phyloP scores from a whole-genome alignment of 495 filamentous ascomycete species.

The Pyronema domesticum region DNA sequence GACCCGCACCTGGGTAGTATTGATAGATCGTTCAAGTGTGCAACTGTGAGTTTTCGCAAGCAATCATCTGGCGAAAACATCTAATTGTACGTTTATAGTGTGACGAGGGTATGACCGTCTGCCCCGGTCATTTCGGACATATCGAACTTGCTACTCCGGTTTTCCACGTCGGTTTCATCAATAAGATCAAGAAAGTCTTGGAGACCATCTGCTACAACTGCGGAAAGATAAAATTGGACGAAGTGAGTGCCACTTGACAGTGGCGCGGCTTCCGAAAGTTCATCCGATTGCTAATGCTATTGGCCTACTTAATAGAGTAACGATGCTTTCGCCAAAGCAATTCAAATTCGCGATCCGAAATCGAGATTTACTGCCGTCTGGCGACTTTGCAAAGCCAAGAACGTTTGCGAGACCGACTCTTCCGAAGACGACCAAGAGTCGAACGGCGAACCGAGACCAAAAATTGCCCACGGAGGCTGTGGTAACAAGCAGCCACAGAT shows the following conservation, averaged over 20 bases:
- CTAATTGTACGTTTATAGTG: constrained; percentile 31
- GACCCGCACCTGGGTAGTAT: constrained; percentile 89
- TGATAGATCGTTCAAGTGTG: constrained; percentile 82
- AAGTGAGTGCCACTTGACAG: constrained; percentile 60
- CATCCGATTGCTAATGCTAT: constrained; percentile 18
- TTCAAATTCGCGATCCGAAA: constrained; percentile 76
- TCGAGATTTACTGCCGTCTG: constrained; percentile 78
- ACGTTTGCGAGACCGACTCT: constrained; percentile 58
- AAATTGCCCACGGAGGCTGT: constrained; percentile 62
- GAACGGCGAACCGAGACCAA: constrained; percentile 31
- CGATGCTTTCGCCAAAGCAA: constrained; percentile 59
- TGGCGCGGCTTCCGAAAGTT: constrained; percentile 19
- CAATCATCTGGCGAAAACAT: neutral
- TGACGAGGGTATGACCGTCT: constrained; percentile 81
- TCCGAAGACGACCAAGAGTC: constrained; percentile 45
- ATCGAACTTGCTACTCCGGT: constrained; percentile 91
- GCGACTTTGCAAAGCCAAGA: constrained; percentile 71
- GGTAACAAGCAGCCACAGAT: constrained; percentile 80
- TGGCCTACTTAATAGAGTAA: constrained; percentile 43
- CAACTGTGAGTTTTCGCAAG: constrained; percentile 35
- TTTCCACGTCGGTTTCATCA: constrained; percentile 85
- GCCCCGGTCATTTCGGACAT: constrained; percentile 93
- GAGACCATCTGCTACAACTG: constrained; percentile 98
- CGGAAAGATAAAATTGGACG: constrained; percentile 82
- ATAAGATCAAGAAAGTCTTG: constrained; percentile 92